Conservation (phyloP, 108 stramenopile species). For the Cyclotella sp. region DNA sequence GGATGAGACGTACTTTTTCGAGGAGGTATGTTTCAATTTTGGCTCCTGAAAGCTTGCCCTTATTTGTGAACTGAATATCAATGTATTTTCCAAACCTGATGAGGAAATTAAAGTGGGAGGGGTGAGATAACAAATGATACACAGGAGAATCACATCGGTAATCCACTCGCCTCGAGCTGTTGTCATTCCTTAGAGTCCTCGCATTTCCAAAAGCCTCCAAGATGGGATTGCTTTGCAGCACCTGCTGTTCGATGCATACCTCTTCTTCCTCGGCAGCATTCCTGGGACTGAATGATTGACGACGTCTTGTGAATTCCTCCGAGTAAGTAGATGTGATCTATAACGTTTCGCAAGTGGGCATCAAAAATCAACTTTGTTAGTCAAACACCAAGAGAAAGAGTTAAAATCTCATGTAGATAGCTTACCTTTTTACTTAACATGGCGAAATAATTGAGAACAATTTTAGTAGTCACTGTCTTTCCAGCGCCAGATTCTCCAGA, state of each 20-base stretch:
- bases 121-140: background rate
- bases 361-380: background rate
- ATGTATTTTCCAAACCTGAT: conserved; percentile 96
- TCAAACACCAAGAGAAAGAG: background rate
- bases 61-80: conserved; percentile 64
- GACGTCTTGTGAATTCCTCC: conserved; percentile 19
- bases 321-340: conserved; percentile 14
- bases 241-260: conserved; percentile 86
- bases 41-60: conserved; percentile 72
- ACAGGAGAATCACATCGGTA: background rate
- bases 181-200: conserved; percentile 95
- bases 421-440: conserved; percentile 62
- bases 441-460: conserved; percentile 86
- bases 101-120: conserved; percentile 48
- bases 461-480: conserved; percentile 89
- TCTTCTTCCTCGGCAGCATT: conserved; percentile 25
- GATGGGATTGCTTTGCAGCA: conserved; percentile 95
- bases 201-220: conserved; percentile 98
- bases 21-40: conserved; percentile 83
- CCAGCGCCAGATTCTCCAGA: conserved; percentile 87
- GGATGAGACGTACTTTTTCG: conserved; percentile 83
- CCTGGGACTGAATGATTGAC: conserved; percentile 28
- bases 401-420: background rate
- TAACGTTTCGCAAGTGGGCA: background rate
- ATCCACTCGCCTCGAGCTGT: conserved; percentile 67